Percentiles rank a stretch among this genome's conserved stretches.
Evolutionary conservation across 768 basidiomycete genomes (phyloP).

Genomic region (Kwoniella dendrophila): DNA sequence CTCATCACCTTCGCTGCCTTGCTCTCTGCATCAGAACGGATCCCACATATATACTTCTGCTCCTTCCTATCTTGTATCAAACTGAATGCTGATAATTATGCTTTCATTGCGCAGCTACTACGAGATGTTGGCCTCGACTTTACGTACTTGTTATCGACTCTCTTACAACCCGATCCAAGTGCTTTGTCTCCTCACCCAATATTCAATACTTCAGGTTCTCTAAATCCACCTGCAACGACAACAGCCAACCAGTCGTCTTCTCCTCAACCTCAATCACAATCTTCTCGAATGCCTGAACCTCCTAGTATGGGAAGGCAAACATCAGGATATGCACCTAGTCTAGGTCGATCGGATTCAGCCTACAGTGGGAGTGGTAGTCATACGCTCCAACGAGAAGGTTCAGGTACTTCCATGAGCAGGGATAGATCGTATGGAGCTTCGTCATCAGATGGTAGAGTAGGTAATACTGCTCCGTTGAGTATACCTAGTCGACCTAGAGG

Average conservation of each 20-base stretch:
- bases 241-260: conserved; percentile 34
- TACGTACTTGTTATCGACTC: conserved; percentile 75
- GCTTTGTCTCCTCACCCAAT: conserved; percentile 24
- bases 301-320: conserved; percentile 12
- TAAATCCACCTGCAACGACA: conserved; percentile 21
- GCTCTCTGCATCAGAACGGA: too few relatives aligned
- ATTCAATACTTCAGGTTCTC: conserved; percentile 15
- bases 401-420: neutral
- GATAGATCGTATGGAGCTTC: conserved; percentile 1
- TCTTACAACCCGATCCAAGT: conserved; percentile 45
- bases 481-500: conserved; percentile 12
- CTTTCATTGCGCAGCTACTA: conserved; percentile 63
- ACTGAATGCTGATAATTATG: neutral
- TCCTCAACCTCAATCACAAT: conserved; percentile 12
- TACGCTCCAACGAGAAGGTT: neutral
- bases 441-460: neutral
- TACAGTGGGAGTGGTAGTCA: neutral
- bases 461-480: conserved; percentile 18
- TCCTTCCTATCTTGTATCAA: neutral
- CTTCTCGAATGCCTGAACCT: neutral
- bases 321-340: neutral
- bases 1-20: too few relatives aligned
- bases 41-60: neutral
- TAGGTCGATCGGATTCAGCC: conserved; percentile 7
- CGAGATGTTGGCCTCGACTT: conserved; percentile 95